Percentiles rank a stretch among this genome's conserved stretches.
Conservation (phyloP, 352 stramenopile species). For the Phytophthora tentaculata region DNA sequence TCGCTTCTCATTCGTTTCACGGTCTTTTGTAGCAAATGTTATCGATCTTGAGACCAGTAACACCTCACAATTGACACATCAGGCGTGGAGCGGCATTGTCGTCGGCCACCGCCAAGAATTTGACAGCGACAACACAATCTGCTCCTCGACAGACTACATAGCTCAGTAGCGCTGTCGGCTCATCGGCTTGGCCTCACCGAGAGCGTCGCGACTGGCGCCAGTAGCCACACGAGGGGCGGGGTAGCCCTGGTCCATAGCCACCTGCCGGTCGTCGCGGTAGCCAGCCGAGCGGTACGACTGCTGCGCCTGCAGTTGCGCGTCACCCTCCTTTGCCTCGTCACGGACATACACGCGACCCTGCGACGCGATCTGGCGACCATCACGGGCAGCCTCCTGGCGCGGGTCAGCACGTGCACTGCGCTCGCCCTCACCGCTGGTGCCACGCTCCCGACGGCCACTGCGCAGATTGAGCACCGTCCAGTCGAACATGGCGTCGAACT, state of each 20-base stretch:
- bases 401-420: conserved; percentile 67
- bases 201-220: conserved; percentile 57
- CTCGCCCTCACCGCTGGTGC: conserved; percentile 67
- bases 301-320: conserved; percentile 52
- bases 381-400: conserved; percentile 53
- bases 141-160: conserved; percentile 16
- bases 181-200: conserved; percentile 72
- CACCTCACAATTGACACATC: conserved; percentile 27
- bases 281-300: conserved; percentile 63
- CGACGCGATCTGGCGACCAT: conserved; percentile 57
- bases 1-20: conserved; percentile 33
- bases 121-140: conserved; percentile 22
- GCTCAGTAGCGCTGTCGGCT: conserved; percentile 83
- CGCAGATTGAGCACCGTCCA: conserved; percentile 96
- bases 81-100: conserved; percentile 20
- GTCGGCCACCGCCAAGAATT: conserved; percentile 22
- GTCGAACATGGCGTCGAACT: conserved; percentile 99
- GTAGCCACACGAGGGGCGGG: conserved; percentile 69
- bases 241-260: conserved; percentile 59
- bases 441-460: conserved; percentile 69
- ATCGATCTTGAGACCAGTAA: conserved; percentile 24
- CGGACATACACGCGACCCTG: conserved; percentile 71
- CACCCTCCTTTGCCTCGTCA: conserved; percentile 71
- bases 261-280: conserved; percentile 58
- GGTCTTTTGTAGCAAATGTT: conserved; percentile 19